Conservation (phyloP, 2,329 filamentous ascomycete species). For the Dryadomyces sulphureus region DNA sequence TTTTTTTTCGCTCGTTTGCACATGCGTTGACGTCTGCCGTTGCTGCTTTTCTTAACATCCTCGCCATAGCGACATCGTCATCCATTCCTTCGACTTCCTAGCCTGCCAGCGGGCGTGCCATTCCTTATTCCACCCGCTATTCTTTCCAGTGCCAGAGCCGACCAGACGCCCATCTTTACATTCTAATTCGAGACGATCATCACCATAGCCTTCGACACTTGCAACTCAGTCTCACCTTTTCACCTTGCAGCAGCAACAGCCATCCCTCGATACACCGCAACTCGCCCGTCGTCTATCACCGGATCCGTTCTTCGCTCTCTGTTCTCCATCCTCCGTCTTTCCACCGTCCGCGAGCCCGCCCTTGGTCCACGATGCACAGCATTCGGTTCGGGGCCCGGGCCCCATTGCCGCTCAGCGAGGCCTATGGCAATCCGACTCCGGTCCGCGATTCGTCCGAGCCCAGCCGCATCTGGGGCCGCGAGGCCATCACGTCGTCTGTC, state of each 20-base stretch:
- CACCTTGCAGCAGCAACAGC: too few relatives aligned
- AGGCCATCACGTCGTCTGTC: slow-evolving; percentile 8
- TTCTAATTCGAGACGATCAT: not conserved
- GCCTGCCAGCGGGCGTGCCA: slow-evolving; percentile 44
- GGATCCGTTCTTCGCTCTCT: too few relatives aligned
- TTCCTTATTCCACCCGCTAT: slow-evolving; percentile 26
- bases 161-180: not conserved
- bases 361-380: slow-evolving; percentile 3
- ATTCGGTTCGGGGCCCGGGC: slow-evolving; percentile 15
- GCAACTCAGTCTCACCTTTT: too few relatives aligned
- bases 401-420: slow-evolving; percentile 4
- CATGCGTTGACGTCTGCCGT: not conserved
- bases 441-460: slow-evolving; percentile 9
- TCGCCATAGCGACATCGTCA: slow-evolving; percentile 6
- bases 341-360: too few relatives aligned
- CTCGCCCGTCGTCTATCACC: too few relatives aligned
- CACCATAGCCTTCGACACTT: not conserved
- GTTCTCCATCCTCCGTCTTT: too few relatives aligned
- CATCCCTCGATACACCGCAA: too few relatives aligned
- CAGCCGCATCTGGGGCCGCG: slow-evolving; percentile 11
- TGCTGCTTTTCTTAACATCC: not conserved
- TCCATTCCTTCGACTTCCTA: slow-evolving; percentile 12
- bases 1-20: slow-evolving; percentile 6
- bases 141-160: not conserved
- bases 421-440: slow-evolving; percentile 9